Percentiles rank a stretch among this genome's conserved stretches.
These are phyloP conservation scores for Candida sphagnicola DNA, from an alignment of 805 yeast species.

Conservation along the genomic window DNA sequence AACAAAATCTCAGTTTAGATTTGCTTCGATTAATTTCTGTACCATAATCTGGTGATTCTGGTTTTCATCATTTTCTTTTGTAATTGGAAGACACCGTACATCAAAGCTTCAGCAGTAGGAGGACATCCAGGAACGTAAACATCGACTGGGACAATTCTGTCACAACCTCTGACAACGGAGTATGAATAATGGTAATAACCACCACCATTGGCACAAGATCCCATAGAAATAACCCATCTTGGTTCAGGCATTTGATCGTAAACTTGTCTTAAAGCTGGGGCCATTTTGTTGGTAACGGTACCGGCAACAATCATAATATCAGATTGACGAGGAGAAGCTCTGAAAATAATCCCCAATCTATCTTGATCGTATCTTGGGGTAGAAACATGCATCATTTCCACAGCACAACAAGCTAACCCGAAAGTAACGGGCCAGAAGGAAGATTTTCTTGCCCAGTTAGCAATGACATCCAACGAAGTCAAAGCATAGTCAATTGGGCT, in stretches of 20 bases:
- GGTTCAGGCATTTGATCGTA: conserved; percentile 95
- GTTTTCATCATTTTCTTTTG: conserved; percentile 87
- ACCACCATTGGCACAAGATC: conserved; percentile 92
- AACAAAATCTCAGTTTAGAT: too few relatives aligned
- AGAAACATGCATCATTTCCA: conserved; percentile 92
- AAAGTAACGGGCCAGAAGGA: conserved; percentile 93
- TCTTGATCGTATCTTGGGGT: conserved; percentile 91
- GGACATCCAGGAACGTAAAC: conserved; percentile 93
- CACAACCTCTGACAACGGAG: conserved; percentile 87
- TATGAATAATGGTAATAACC: conserved; percentile 90
- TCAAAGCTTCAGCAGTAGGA: conserved; percentile 84
- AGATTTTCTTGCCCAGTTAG: conserved; percentile 89
- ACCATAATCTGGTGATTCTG: conserved; percentile 82
- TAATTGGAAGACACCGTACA: conserved; percentile 86
- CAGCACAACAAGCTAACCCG: conserved; percentile 92
- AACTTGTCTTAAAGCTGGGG: conserved; percentile 88
- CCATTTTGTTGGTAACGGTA: conserved; percentile 88
- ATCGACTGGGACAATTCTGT: conserved; percentile 83
- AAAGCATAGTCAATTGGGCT: conserved; percentile 72
- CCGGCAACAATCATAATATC: conserved; percentile 93
- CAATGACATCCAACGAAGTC: conserved; percentile 76
- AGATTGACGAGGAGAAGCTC: conserved; percentile 91
- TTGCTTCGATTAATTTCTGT: conserved; percentile 56
- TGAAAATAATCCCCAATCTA: conserved; percentile 86
- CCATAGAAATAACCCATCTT: conserved; percentile 93